Evolutionary conservation across 441 rosid genomes (phyloP), one percentile per base, ranked within the genome.

Genomic region (Populus hybrid): DNA sequence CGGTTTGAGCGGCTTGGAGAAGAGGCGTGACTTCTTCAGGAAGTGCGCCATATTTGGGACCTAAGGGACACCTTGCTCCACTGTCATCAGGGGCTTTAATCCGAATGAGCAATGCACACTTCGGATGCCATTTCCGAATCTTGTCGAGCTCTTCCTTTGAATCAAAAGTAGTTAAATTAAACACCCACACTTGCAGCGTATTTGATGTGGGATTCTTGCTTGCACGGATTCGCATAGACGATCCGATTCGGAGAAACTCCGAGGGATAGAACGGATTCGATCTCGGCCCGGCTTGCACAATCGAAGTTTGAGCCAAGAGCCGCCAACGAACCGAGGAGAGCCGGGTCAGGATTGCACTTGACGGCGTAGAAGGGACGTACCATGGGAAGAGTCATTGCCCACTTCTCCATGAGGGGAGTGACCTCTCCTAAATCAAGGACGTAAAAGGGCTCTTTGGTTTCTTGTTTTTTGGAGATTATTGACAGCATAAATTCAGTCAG

Each of bases 331-430:
- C 81, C 79, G 2, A 83, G 80, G 10, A 86, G 76, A 46, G 81
- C 74, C 1, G 79, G 79, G 9, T 80, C 74, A 1, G 85, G 85
- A 59, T 86, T 86, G 79, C 88, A 86, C 78, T 86, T 86, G 71
- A 86, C 88, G 34, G 87, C 87, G 59, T 82, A 86, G 75, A 80
- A 86, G 9, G 88, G 80, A 3, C 24, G 80, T 8, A 81, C 84
- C 77, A 66, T 77, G 7, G 86, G 85, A 35, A 86, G 85, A 16
- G 36, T 7, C 3, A 28, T 68, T 9, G 71, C 11, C 88, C 86
- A 86, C 8, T 40, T 70, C 38, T 81, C 59, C 30, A 77, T 70
- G 6, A 82, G 82, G 7, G 71, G 5, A 11, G 59, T 7, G 32
- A 84, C 79, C 28, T 36, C 81, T 2, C 84, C 85, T 32, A 84